Evolutionary conservation across 257 asterid genomes (phyloP).

Genomic region (Solanum megistacrolobum): DNA sequence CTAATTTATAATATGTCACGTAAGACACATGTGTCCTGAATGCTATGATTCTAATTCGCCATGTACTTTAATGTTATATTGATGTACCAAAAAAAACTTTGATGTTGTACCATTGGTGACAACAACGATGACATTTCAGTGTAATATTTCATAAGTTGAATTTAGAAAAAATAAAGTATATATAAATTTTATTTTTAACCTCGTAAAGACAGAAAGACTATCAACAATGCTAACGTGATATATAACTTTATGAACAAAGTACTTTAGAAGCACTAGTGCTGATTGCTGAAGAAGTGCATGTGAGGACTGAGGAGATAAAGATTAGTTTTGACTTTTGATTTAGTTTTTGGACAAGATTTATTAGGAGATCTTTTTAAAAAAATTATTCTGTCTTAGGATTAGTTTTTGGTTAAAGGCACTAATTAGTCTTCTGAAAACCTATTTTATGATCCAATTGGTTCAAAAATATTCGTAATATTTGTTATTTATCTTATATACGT

Average conservation of each 20-base stretch:
- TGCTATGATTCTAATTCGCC: neutral
- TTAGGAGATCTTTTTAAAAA: neutral
- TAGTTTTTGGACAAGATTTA: neutral
- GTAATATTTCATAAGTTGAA: too few species aligned
- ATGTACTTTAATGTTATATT: neutral
- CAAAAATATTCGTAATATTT: neutral
- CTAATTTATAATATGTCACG: neutral
- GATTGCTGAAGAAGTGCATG: neutral
- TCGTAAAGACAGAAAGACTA: accelerated
- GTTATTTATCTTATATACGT: too few species aligned
- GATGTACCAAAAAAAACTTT: neutral
- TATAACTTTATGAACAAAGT: neutral
- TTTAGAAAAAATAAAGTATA: accelerated
- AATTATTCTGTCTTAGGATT: neutral
- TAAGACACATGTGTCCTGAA: neutral
- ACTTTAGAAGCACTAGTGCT: neutral
- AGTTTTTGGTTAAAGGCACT: neutral
- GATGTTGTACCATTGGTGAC: neutral
- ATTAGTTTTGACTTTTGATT: neutral
- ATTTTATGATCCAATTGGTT: too few species aligned
- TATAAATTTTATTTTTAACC: too few species aligned
- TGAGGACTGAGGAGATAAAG: neutral
- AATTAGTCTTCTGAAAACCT: neutral
- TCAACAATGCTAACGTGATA: neutral
- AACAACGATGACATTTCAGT: too few species aligned